These are phyloP conservation scores for Recurvomyces mirabilis DNA, from an alignment of 495 filamentous ascomycete species.

Conservation along the genomic window DNA sequence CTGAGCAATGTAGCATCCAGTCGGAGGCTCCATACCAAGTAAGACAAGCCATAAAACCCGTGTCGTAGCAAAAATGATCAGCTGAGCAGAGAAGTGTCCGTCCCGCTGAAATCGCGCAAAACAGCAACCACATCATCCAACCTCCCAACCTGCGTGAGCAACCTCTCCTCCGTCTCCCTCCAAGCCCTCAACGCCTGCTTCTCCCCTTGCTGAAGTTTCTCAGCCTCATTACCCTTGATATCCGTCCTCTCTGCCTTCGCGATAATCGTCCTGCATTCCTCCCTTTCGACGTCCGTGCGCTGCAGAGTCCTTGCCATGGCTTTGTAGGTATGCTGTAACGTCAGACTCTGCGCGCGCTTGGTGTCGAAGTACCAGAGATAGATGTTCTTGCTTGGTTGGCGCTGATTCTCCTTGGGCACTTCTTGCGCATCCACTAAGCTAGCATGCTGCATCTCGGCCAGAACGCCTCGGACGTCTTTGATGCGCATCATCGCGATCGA, in stretches of 20 bases:
- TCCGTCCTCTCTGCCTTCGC: constrained; percentile 70
- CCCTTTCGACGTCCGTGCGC: constrained; percentile 58
- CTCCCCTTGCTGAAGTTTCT: constrained; percentile 58
- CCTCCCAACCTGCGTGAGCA: constrained; percentile 63
- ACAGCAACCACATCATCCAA: constrained; percentile 77
- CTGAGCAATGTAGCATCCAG: too few species aligned
- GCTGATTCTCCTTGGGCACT: constrained; percentile 70
- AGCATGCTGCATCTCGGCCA: constrained; percentile 66
- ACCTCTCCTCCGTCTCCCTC: constrained; percentile 57
- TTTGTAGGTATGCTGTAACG: constrained; percentile 73
- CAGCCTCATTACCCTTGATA: constrained; percentile 67
- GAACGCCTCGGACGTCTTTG: constrained; percentile 67
- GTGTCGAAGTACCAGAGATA: constrained; percentile 86
- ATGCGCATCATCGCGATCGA: constrained; percentile 64
- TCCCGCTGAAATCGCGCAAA: constrained; percentile 56
- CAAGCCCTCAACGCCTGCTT: constrained; percentile 55
- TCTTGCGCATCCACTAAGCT: constrained; percentile 86
- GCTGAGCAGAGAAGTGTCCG: not conserved
- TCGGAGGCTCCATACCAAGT: too few species aligned
- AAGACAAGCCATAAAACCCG: too few species aligned
- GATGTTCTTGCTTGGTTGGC: constrained; percentile 64
- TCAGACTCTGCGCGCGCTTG: constrained; percentile 49
- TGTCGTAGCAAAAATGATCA: too few species aligned
- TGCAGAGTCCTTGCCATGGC: constrained; percentile 79
- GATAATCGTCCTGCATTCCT: constrained; percentile 54